Percentiles rank a stretch among this genome's conserved stretches.
These are phyloP conservation scores for Paramecium primaurelia DNA, from an alignment of 73 alveolate genomes.

Conservation along the genomic window DNA sequence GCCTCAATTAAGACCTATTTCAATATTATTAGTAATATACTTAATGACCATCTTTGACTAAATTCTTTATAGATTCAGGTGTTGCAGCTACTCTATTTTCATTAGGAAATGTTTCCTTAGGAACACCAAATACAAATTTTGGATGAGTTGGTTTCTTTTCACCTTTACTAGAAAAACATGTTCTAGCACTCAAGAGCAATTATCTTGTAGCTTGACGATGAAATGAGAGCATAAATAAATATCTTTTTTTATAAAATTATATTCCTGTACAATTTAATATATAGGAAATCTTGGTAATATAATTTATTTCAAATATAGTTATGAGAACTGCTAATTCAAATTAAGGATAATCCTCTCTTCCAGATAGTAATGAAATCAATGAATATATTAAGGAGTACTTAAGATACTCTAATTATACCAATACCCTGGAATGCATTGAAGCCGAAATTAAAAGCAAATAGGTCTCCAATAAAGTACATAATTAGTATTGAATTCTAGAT, in stretches of 20 bases:
- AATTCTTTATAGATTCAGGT: conserved; percentile 50
- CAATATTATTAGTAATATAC: neutral
- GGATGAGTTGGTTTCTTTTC: conserved; percentile 32
- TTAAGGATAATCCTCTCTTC: neutral
- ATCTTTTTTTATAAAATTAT: neutral
- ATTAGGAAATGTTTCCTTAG: conserved; percentile 49
- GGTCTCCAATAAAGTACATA: conserved; percentile 44
- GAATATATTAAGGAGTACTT: conserved; percentile 87
- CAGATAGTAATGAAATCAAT: conserved; percentile 54
- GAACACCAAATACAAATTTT: conserved; percentile 57
- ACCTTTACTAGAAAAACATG: neutral
- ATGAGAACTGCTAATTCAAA: conserved; percentile 30
- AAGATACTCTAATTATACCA: conserved; percentile 71
- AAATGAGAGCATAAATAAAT: neutral
- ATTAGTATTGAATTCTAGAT: neutral
- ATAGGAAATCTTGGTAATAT: neutral
- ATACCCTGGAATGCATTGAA: conserved; percentile 89
- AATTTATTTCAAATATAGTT: neutral
- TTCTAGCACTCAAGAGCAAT: neutral
- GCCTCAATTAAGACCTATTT: conserved; percentile 23
- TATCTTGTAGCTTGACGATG: conserved; percentile 4
- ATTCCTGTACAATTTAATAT: neutral
- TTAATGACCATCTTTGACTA: conserved; percentile 41
- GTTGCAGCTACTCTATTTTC: conserved; percentile 69
- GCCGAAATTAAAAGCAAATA: conserved; percentile 79